These are phyloP conservation scores for Triticum urartu DNA, from an alignment of 176 grass and related monocot genomes.

Conservation along the genomic window DNA sequence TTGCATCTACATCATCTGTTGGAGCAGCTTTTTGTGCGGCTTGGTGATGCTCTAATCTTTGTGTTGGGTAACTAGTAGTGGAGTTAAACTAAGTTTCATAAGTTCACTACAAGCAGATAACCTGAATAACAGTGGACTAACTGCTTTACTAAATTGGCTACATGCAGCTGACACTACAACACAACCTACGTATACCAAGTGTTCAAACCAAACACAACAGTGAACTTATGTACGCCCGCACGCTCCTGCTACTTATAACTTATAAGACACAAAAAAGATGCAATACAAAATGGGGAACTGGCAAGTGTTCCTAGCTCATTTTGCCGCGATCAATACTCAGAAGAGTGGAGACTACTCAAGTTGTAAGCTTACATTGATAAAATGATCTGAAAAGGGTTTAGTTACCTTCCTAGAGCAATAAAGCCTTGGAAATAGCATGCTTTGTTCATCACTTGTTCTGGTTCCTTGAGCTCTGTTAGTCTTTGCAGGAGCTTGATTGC, in stretches of 20 bases:
- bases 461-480: constrained; percentile 73
- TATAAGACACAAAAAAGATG: not conserved
- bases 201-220: not conserved
- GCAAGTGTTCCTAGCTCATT: not conserved
- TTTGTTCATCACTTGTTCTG: constrained; percentile 57
- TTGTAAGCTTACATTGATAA: not conserved
- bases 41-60: not conserved
- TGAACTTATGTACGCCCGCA: not conserved
- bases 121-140: not conserved
- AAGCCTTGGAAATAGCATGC: constrained; percentile 59
- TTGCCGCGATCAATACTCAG: not conserved
- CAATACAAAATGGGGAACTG: constrained; percentile 3
- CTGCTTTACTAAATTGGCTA: not conserved
- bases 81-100: not conserved
- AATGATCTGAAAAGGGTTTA: constrained; percentile 4
- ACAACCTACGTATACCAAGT: not conserved
- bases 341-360: not conserved
- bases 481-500: constrained; percentile 74
- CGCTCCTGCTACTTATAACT: not conserved
- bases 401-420: constrained; percentile 65
- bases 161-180: not conserved
- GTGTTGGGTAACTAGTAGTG: not conserved
- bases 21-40: too few species aligned
- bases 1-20: too few species aligned
- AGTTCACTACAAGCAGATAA: not conserved